Conservation (phyloP, 106 monocot genomes). For the Agapanthus africanus region DNA sequence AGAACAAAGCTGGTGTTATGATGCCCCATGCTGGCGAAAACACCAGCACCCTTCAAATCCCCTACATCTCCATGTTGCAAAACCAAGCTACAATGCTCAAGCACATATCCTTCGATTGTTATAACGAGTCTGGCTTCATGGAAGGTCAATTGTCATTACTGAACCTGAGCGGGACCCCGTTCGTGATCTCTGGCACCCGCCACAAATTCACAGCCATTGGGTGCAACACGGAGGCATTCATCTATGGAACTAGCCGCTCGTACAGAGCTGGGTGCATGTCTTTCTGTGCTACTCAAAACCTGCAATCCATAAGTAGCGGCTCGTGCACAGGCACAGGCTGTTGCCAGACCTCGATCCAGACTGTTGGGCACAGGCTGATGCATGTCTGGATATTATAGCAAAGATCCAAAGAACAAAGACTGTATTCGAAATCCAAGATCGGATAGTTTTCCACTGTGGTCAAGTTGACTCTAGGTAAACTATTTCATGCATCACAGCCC, state of each 20-base stretch:
- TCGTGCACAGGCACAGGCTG: too few relatives aligned
- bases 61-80: background rate
- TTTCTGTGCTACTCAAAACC: too few relatives aligned
- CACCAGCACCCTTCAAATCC: constrained; percentile 9
- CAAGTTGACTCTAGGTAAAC: background rate
- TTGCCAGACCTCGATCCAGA: too few relatives aligned
- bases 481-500: too few relatives aligned
- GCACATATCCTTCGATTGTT: constrained; percentile 21
- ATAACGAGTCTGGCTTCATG: background rate
- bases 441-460: background rate
- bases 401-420: background rate
- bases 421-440: background rate
- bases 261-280: background rate
- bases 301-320: too few relatives aligned
- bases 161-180: too few relatives aligned
- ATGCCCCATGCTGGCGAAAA: constrained; percentile 18
- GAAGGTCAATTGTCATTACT: too few relatives aligned
- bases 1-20: background rate
- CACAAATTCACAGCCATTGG: too few relatives aligned
- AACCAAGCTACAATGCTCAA: background rate
- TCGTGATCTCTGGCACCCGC: too few relatives aligned
- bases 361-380: too few relatives aligned
- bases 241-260: too few relatives aligned
- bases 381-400: background rate
- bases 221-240: too few relatives aligned